Conservation (phyloP, 2,329 filamentous ascomycete genomes). For the Xenosphaeropsis pyriputrescens region DNA sequence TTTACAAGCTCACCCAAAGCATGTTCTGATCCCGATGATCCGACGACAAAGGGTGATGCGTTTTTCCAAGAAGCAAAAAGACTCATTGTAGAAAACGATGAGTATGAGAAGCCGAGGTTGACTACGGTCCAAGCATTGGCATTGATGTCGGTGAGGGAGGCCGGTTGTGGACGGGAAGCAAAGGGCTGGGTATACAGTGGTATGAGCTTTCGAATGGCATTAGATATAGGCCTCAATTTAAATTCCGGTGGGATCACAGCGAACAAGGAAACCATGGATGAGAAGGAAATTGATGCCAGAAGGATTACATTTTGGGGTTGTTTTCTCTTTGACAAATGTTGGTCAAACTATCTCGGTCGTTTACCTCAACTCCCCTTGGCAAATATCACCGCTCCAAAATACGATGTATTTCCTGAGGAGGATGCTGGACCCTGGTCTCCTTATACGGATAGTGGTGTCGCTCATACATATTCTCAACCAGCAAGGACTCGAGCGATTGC, state of each 20-base stretch:
- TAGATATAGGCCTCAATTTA: constrained; percentile 82
- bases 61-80: constrained; percentile 92
- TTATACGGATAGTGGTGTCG: constrained; percentile 72
- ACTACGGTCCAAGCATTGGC: constrained; percentile 88
- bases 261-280: constrained; percentile 47
- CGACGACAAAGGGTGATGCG: constrained; percentile 80
- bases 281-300: constrained; percentile 78
- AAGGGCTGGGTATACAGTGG: constrained; percentile 98
- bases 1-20: constrained; percentile 70
- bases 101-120: constrained; percentile 78
- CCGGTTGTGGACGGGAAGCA: constrained; percentile 83
- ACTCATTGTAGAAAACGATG: constrained; percentile 77
- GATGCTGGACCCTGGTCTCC: constrained; percentile 78
- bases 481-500: constrained; percentile 71
- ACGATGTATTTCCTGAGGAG: constrained; percentile 81
- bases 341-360: constrained; percentile 92
- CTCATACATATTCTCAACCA: constrained; percentile 59
- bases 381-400: constrained; percentile 73
- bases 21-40: constrained; percentile 56
- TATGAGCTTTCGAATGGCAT: constrained; percentile 96
- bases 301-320: constrained; percentile 95
- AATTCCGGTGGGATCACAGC: constrained; percentile 53
- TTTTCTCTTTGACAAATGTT: constrained; percentile 97
- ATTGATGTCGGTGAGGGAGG: constrained; percentile 91
- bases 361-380: constrained; percentile 72